These are phyloP conservation scores for Narthecium ossifragum DNA, from an alignment of 106 monocot species.

Conservation along the genomic window DNA sequence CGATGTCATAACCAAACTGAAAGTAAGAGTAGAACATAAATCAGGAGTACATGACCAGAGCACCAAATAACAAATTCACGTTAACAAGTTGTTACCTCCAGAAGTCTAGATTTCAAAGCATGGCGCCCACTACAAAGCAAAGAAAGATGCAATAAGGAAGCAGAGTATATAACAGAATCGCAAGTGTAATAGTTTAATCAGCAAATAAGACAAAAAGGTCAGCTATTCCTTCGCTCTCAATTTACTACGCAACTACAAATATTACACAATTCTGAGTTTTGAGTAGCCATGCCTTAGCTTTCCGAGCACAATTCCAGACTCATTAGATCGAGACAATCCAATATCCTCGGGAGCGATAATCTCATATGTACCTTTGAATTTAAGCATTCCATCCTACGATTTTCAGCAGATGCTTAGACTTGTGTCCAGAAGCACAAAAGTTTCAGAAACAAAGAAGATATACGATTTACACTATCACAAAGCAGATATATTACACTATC, in stretches of 20 bases:
- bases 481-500: too few species aligned
- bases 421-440: too few species aligned
- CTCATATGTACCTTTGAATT: constrained; percentile 92
- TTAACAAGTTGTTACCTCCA: constrained; percentile 60
- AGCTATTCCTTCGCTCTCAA: too few species aligned
- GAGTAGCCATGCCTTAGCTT: constrained; percentile 65
- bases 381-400: constrained; percentile 99
- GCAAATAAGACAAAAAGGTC: too few species aligned
- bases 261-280: too few species aligned
- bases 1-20: constrained; percentile 71
- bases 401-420: too few species aligned
- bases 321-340: constrained; percentile 77
- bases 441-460: too few species aligned
- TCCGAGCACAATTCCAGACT: constrained; percentile 89
- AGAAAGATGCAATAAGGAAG: neutral
- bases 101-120: constrained; percentile 72
- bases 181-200: too few species aligned
- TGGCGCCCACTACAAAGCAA: constrained; percentile 74
- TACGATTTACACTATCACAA: too few species aligned
- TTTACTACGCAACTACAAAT: too few species aligned
- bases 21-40: constrained; percentile 5
- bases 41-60: neutral
- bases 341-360: constrained; percentile 92
- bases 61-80: neutral
- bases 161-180: neutral